Conservation (phyloP, 2,329 filamentous ascomycete species). For the Cladophialophora bantiana region DNA sequence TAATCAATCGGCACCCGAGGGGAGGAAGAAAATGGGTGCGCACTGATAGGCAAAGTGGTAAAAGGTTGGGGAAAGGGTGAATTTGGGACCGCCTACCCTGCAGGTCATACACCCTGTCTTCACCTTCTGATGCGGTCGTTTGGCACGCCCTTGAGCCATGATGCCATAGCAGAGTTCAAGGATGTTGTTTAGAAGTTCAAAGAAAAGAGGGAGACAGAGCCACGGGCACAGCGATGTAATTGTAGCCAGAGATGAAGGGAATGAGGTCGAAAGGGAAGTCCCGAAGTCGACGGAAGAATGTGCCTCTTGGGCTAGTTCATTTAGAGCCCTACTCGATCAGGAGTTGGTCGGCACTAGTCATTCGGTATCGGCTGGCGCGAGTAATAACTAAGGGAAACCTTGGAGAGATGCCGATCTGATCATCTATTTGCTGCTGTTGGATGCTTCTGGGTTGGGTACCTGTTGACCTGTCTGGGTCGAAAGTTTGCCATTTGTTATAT, state of each 20-base stretch:
- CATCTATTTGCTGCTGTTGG: neutral
- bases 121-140: conserved; percentile 37
- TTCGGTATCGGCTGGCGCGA: conserved; percentile 5
- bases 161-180: conserved; percentile 20
- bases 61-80: neutral
- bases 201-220: neutral
- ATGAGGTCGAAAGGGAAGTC: neutral
- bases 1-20: neutral
- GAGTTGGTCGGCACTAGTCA: conserved; percentile 9
- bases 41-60: neutral
- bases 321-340: conserved; percentile 1
- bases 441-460: neutral
- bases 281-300: conserved; percentile 1
- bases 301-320: conserved; percentile 1
- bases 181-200: neutral
- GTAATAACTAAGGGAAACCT: conserved; percentile 8
- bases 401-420: conserved; percentile 15
- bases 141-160: conserved; percentile 35
- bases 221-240: neutral
- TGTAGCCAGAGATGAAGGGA: neutral
- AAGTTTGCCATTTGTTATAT: neutral
- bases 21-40: neutral
- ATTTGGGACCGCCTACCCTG: conserved; percentile 25
- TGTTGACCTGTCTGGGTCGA: neutral
- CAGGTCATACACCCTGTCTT: conserved; percentile 38